A percentile compares a stretch with the other conserved stretches of the same genome.
Conservation (phyloP, 768 basidiomycete genomes). For the Flagelloscypha sp. region DNA sequence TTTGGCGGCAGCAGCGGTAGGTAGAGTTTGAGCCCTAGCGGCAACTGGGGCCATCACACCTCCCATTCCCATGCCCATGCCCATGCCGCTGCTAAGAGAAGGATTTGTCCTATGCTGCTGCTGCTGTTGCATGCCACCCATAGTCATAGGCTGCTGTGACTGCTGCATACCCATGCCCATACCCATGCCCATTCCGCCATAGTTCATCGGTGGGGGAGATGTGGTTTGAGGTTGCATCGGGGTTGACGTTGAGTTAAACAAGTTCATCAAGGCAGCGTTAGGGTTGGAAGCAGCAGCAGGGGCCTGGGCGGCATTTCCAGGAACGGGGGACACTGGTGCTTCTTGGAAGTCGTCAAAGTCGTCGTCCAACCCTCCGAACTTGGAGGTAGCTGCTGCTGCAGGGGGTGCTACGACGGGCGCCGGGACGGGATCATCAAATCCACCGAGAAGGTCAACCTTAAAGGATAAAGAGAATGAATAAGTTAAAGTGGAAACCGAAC, state of each 20-base stretch:
- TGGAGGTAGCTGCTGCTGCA: conserved; percentile 10
- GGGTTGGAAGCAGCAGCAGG: conserved; percentile 25
- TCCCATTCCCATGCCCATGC: conserved; percentile 14
- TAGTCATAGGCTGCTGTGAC: neutral
- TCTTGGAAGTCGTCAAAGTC: conserved; percentile 85
- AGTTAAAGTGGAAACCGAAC: too few species aligned
- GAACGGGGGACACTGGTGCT: conserved; percentile 39
- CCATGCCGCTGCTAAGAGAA: too few species aligned
- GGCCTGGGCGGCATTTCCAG: conserved; percentile 18
- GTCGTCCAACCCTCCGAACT: conserved; percentile 43
- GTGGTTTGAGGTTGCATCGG: conserved; percentile 21
- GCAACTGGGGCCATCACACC: conserved; percentile 14
- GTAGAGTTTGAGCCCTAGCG: conserved; percentile 8
- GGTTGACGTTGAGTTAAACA: conserved; percentile 31
- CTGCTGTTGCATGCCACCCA: neutral
- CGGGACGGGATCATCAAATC: conserved; percentile 49
- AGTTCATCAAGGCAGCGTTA: conserved; percentile 35
- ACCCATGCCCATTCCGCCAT: conserved; percentile 9
- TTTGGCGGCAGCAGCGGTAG: conserved; percentile 11
- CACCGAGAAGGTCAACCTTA: conserved; percentile 70
- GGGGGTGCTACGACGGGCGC: conserved; percentile 21
- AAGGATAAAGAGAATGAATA: too few species aligned
- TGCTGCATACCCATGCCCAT: conserved; percentile 7
- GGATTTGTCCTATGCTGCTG: conserved; percentile 2
- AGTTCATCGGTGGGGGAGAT: conserved; percentile 14